Evolutionary conservation across 148 eudicot species (phyloP).

Genomic region (Nepenthes mirabilis): DNA sequence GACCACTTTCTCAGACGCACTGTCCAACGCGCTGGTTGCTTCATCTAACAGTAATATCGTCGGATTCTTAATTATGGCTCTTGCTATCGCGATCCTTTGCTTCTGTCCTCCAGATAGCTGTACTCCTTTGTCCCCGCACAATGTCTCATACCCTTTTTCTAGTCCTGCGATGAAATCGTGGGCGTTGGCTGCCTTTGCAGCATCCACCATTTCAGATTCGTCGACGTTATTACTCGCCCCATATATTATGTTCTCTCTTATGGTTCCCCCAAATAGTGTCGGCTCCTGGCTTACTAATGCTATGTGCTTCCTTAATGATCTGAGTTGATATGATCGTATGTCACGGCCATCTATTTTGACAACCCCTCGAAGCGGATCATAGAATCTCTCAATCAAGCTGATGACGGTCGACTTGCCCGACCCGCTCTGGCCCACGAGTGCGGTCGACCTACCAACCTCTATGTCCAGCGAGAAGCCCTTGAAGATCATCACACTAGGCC

Average conservation of each 20-base stretch:
- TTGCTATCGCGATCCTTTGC: conserved; percentile 43
- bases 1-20: conserved; percentile 35
- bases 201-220: conserved; percentile 35
- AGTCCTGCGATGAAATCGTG: conserved; percentile 34
- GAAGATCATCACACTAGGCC: conserved; percentile 42
- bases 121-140: conserved; percentile 34
- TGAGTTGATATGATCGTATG: conserved; percentile 35
- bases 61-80: conserved; percentile 39
- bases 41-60: conserved; percentile 29
- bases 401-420: conserved; percentile 81
- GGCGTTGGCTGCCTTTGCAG: conserved; percentile 38
- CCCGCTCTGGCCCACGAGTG: conserved; percentile 77
- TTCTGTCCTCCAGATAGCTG: conserved; percentile 46
- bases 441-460: conserved; percentile 62
- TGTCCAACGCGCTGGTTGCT: conserved; percentile 43
- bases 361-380: conserved; percentile 50
- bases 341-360: conserved; percentile 60
- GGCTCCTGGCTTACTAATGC: conserved; percentile 89
- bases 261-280: conserved; percentile 48
- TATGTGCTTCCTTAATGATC: conserved; percentile 52
- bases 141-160: conserved; percentile 30
- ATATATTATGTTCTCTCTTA: conserved; percentile 36
- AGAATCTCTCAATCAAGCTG: conserved; percentile 59
- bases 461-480: conserved; percentile 48
- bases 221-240: background rate